Base-by-base conservation (phyloP, 169 alveolate species). In the Perkinsus olseni region DNA sequence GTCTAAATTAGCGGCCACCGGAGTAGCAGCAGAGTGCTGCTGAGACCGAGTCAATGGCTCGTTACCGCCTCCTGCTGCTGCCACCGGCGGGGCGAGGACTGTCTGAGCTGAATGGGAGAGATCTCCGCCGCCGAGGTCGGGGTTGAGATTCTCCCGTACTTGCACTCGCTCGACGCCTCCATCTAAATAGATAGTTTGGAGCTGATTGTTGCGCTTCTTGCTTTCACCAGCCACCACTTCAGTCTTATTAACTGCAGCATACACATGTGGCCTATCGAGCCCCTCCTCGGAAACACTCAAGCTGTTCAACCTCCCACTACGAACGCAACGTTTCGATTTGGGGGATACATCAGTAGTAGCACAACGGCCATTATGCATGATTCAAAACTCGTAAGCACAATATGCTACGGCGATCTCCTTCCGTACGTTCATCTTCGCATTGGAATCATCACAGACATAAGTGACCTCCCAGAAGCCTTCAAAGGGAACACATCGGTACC, bases 161-260 rank as follows among this genome's bases (percentile, higher is more conserved):
- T 62, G 82, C 82, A 62, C 82, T 13, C 82, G 82, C 82, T 62
- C 82, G 82, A 62, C 82, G 8, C 82, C 82, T 62, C 82, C 82
- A 24, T 62, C 82, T 24, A 62, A 62, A 24, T 62, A 62, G 82
- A 62, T 62, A 62, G 82, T 62, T 62, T 62, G 36, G 17, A 62
- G 82, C 82, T 62, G 82, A 8, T 62, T 62, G 17, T 62, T 62
- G 82, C 82, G 82, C 82, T 62, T 62, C 82, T 62, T 62, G 31
- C 82, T 62, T 24, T 62, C 82, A 62, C 82, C 82, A 62, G 82
- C 82, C 82, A 62, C 82, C 82, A 62, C 82, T 62, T 62, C 82
- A 62, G 82, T 62, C 34, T 62, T 4, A 28, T 97, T 97, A 50
- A 94, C 97, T 92, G 93, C 95, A 38, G 96, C 96, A 48, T 96